Percentiles rank a stretch among this genome's conserved stretches.
phyloP scores from a whole-genome alignment of 23 red algal genomes.

The Gracilaria vermiculophylla region DNA sequence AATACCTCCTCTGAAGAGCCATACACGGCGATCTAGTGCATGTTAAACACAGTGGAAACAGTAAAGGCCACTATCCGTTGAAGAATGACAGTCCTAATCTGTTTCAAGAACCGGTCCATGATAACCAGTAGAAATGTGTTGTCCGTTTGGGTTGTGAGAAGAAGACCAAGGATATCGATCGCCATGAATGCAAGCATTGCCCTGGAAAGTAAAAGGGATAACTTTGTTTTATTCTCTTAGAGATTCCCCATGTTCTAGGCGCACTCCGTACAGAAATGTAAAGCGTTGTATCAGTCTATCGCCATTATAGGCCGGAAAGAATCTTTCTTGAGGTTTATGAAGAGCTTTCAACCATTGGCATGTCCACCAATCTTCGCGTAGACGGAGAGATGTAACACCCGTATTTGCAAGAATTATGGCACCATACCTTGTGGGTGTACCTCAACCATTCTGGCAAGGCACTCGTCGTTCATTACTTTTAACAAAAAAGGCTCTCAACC shows the following conservation, averaged over 20 bases:
- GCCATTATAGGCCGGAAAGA: neutral
- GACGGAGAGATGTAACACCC: neutral
- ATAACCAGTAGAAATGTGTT: neutral
- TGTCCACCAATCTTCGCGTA: neutral
- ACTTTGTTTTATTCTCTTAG: neutral
- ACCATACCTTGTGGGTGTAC: neutral
- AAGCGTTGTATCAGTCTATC: neutral
- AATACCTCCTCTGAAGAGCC: neutral
- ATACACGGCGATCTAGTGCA: neutral
- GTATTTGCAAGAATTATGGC: neutral
- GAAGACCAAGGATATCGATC: neutral
- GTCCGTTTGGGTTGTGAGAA: neutral
- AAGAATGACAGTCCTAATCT: neutral
- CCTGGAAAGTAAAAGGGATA: neutral
- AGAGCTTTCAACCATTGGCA: neutral
- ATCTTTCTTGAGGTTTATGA: neutral
- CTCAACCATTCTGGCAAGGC: too few relatives aligned
- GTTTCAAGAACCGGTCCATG: neutral
- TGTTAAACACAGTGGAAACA: neutral
- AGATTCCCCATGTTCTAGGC: neutral
- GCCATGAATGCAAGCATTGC: neutral
- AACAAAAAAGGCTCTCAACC: too few relatives aligned
- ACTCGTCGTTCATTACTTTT: too few relatives aligned
- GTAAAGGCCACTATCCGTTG: too few relatives aligned
- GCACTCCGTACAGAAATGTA: neutral